Base-by-base conservation (phyloP, 2,329 filamentous ascomycete species). In the Claviceps sp. region DNA sequence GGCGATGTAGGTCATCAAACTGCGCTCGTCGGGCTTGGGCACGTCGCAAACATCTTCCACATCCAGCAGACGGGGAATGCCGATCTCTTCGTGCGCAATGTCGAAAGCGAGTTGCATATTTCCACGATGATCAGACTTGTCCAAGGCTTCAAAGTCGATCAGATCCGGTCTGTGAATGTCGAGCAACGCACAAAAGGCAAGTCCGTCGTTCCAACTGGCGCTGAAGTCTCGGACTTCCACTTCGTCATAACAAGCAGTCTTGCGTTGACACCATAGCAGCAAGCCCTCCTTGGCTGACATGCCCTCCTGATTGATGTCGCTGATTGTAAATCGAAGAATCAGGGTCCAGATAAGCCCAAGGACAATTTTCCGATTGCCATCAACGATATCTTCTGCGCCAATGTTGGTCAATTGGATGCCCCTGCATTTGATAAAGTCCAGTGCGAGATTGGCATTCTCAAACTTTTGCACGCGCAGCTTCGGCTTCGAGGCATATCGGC, bases 71-170 rank as follows among this genome's bases (percentile, higher is more conserved):
- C 91, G 88, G 16, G 93, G 93, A 54, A 98, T 98, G 48, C 93
- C 93, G 62, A 98, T 97, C 71, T 97, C 93, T 65, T 91, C 88
- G 60, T 87, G 82, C 8, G 93, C 93, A 62, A 98, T 91, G 64
- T 97, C 91, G 66, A 98, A 98, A 24, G 93, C 93, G 58, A 97
- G 73, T 69, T 96, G 87, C 91, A 97, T 98, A 72, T 98, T 98
- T 44, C 90, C 91, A 54, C 84, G 82, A 70, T 95, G 93, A 66
- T 98, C 91, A 38, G 75, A 82, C 75, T 97, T 97, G 72, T 98
- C 91, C 58, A 98, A 75, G 38, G 85, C 78, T 63, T 98, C 93
- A 66, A 90, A 98, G 70, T 98, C 93, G 65, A 98, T 98, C 57
- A 98, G 75, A 65, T 98, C 93, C 2, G 93, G 93, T 46, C 93